Percentiles rank a stretch among this genome's conserved stretches.
Conservation (phyloP, 2,329 filamentous ascomycete species). For the Botrytis tulipae region DNA sequence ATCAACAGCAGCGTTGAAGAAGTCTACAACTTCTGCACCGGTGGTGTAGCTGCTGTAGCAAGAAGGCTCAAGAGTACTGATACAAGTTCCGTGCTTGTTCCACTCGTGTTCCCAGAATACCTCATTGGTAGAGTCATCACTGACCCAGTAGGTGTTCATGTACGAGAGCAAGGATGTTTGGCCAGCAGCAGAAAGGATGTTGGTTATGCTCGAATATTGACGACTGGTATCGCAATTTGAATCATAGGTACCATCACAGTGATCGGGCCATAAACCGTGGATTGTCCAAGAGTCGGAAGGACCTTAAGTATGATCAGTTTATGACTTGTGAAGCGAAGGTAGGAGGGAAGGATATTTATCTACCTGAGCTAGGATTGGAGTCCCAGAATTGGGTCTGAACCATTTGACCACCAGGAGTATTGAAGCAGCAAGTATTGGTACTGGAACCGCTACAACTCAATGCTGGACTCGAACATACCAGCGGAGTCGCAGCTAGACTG, state of each 20-base stretch:
- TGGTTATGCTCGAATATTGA: constrained; percentile 62
- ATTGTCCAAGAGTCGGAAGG: constrained; percentile 70
- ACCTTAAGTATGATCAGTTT: constrained; percentile 7
- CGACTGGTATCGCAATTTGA: constrained; percentile 63
- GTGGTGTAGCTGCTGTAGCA: constrained; percentile 55
- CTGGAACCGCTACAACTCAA: constrained; percentile 54
- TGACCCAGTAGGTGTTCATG: constrained; percentile 64
- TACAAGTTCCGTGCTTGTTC: constrained; percentile 72
- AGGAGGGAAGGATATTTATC: not conserved
- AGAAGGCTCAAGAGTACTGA: constrained; percentile 63
- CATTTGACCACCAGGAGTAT: constrained; percentile 67
- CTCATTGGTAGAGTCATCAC: constrained; percentile 61
- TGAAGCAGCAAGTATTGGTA: constrained; percentile 70
- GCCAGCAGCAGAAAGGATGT: constrained; percentile 56
- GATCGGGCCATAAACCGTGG: constrained; percentile 65
- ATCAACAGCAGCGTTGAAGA: constrained; percentile 38
- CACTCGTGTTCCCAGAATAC: constrained; percentile 73
- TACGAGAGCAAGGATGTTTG: constrained; percentile 57
- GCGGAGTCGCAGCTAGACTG: constrained; percentile 29
- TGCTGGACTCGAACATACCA: constrained; percentile 32
- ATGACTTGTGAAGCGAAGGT: not conserved
- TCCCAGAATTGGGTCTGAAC: constrained; percentile 81
- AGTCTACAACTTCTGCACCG: constrained; percentile 53
- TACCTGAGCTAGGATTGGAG: constrained; percentile 53
- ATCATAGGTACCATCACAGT: constrained; percentile 68